Conservation (phyloP, 2,329 filamentous ascomycete species). For the Sordariomycetes sp. region DNA sequence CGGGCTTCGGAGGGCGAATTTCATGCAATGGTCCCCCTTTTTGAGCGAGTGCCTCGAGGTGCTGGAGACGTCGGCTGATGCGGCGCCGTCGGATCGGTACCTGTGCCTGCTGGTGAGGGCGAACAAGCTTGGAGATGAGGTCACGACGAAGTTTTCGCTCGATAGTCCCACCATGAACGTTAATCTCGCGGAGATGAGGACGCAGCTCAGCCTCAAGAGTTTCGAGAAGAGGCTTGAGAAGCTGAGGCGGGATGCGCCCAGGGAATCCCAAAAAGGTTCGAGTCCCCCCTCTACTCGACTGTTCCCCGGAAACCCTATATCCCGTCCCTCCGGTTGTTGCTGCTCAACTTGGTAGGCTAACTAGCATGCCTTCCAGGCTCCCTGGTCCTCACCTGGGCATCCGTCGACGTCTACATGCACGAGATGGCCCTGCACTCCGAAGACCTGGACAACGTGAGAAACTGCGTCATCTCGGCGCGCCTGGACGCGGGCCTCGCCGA, state of each 20-base stretch:
- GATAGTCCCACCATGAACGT: slow-evolving; percentile 45
- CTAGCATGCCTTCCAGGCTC: slow-evolving; percentile 30
- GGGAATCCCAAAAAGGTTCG: slow-evolving; percentile 42
- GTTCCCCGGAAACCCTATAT: not conserved
- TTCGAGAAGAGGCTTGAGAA: slow-evolving; percentile 52
- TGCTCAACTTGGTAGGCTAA: not conserved
- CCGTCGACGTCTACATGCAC: slow-evolving; percentile 61
- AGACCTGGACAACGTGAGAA: slow-evolving; percentile 18
- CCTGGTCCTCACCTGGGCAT: slow-evolving; percentile 48
- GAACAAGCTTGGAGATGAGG: slow-evolving; percentile 53
- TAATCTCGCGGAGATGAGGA: slow-evolving; percentile 47
- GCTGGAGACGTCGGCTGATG: slow-evolving; percentile 38
- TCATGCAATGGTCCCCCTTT: slow-evolving; percentile 46
- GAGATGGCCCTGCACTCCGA: slow-evolving; percentile 60
- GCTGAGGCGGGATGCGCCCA: slow-evolving; percentile 40
- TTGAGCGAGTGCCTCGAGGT: slow-evolving; percentile 46
- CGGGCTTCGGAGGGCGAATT: slow-evolving; percentile 45
- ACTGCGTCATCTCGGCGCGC: slow-evolving; percentile 29
- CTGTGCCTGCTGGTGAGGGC: slow-evolving; percentile 47
- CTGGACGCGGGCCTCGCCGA: slow-evolving; percentile 26
- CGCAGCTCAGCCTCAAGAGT: slow-evolving; percentile 48
- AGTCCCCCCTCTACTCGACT: slow-evolving; percentile 6
- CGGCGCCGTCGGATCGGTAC: slow-evolving; percentile 40
- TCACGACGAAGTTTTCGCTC: slow-evolving; percentile 51
- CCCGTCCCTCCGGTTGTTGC: slow-evolving; percentile 7